phyloP scores from a whole-genome alignment of 2,329 filamentous ascomycete species.

The Fusarium tanahbumbuense region DNA sequence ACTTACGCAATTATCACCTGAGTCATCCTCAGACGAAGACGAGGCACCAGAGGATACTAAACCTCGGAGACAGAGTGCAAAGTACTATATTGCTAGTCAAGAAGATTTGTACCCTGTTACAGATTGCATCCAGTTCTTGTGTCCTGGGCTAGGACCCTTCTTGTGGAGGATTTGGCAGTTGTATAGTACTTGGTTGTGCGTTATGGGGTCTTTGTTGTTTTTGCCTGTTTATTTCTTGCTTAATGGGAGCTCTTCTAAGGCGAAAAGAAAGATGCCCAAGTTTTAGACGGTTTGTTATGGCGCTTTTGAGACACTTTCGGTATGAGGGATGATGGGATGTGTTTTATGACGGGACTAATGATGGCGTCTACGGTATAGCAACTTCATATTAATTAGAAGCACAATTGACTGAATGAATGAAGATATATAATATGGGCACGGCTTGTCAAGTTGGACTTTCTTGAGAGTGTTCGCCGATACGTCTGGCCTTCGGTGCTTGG shows the following conservation, averaged over 20 bases:
- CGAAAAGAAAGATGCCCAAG: conserved; percentile 28
- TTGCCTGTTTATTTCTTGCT: conserved; percentile 51
- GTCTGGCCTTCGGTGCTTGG: not conserved
- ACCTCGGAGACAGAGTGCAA: conserved; percentile 38
- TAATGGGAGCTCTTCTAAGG: conserved; percentile 38
- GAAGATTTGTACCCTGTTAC: conserved; percentile 85
- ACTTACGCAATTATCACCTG: conserved; percentile 61
- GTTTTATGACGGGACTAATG: conserved; percentile 22
- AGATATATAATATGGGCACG: rapidly evolving
- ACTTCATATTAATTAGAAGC: not conserved
- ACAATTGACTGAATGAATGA: not conserved
- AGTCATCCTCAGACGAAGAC: conserved; percentile 38
- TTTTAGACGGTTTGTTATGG: conserved; percentile 1
- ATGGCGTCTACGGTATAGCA: not conserved
- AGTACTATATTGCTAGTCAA: conserved; percentile 79
- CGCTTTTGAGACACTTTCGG: no score
- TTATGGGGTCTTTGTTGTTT: conserved; percentile 64
- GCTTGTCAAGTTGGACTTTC: rapidly evolving
- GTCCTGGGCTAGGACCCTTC: conserved; percentile 67
- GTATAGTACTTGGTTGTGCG: conserved; percentile 72
- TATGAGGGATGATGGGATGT: not conserved
- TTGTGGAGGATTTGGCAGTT: conserved; percentile 71
- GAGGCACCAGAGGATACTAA: conserved; percentile 28
- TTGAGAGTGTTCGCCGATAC: rapidly evolving
- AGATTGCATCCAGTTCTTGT: conserved; percentile 79